Evolutionary conservation across 129 eudicot genomes (phyloP).

Genomic region (Logfia minima): DNA sequence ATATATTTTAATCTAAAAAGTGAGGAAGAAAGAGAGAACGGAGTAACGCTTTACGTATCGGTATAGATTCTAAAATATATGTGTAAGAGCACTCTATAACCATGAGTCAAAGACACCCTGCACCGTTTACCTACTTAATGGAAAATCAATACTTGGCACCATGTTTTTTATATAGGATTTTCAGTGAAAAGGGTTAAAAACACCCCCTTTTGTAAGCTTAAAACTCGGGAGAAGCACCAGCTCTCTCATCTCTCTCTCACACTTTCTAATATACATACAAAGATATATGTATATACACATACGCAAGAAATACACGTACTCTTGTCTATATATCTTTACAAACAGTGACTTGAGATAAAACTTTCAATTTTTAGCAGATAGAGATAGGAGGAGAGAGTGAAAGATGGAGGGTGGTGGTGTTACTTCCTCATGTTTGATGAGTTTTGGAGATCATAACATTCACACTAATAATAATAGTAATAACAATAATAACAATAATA

Average conservation of each 20-base stretch:
- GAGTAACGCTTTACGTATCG: too few species aligned
- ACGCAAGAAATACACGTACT: constrained; percentile 9
- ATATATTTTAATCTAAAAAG: too few species aligned
- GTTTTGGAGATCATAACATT: constrained; percentile 44
- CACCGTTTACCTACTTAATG: background rate
- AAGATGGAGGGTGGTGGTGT: constrained; percentile 32
- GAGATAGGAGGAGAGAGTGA: constrained; percentile 20
- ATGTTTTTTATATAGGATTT: constrained; percentile 42
- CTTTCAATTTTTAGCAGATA: background rate
- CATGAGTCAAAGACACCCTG: background rate
- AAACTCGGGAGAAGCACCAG: constrained; percentile 79
- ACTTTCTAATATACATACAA: background rate
- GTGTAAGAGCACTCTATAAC: too few species aligned
- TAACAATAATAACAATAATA: constrained; percentile 21
- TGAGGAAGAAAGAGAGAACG: too few species aligned
- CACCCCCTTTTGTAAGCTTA: constrained; percentile 51
- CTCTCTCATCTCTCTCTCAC: constrained; percentile 20
- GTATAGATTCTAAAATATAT: too few species aligned
- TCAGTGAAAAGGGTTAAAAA: constrained; percentile 62
- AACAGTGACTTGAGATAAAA: constrained; percentile 30
- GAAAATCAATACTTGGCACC: constrained; percentile 32
- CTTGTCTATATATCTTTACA: constrained; percentile 27
- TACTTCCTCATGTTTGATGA: constrained; percentile 50
- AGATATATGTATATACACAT: background rate
- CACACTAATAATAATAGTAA: constrained; percentile 15